Evolutionary conservation across 768 basidiomycete genomes (phyloP), one percentile per base, ranked within the genome.

Genomic region (Suillus clintonianus): DNA sequence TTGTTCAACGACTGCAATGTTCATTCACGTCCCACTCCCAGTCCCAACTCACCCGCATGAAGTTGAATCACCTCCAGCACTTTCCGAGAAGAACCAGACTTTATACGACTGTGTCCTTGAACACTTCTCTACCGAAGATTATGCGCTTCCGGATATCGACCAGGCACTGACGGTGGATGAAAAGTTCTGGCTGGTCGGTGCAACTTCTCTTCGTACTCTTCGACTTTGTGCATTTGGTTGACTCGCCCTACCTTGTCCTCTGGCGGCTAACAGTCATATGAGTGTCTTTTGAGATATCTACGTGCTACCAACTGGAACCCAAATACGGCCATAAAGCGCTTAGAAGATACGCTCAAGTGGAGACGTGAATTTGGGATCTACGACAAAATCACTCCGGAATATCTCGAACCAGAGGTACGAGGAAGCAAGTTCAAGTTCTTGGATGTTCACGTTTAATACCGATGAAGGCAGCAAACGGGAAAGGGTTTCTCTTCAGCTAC

Each of bases 301-400:
- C 87, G 92, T 48, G 94, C 94, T 3, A 81, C 85, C 0, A 95
- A 94, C 66, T 92, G 92, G 89, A 83, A 85, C 62, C 74, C 79
- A 10, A 70, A 79, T n/a, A 76, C 72, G 34, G 84, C 86, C 4
- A 88, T 93, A 60, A 79, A 82, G 42, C 82, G 92, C 17, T 74
- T 94, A 2, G 90, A 94, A 70, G 82, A 74, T 24, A 92, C 93
- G 1, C 79, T 92, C 43, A 84, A 81, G 65, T 95, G 94, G 94
- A 79, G 94, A 56, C 82, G 93, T 43, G 91, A 92, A 61, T 95
- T 83, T 71, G 90, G 90, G 15, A 67, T 95, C 22, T 87, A 92
- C 66, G 85, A 89, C 67, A 62, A 76, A 39, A 73, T 93, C 71
- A 86, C 83, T 1, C 74, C 89, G 3, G 81, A 83, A 0, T 78